Evolutionary conservation across 192 early-diverging fungal species (phyloP).

Genomic region (Phlyctochytrium bullatum): DNA sequence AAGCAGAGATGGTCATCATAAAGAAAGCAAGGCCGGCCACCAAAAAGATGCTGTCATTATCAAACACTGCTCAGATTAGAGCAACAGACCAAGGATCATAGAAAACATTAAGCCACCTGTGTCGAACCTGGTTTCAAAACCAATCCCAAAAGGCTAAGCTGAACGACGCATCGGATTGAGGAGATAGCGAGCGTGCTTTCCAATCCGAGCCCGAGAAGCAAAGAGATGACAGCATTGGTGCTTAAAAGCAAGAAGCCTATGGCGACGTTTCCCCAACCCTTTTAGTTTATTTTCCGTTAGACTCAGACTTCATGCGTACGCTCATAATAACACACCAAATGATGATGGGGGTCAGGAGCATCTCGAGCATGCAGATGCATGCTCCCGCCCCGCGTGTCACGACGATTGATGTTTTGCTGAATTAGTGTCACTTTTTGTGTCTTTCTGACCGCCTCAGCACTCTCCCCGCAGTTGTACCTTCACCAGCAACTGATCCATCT

Average conservation of each 20-base stretch:
- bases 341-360: neutral
- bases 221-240: slow-evolving; percentile 57
- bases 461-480: no score
- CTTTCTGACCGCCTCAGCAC: no score
- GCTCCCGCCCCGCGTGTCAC: neutral
- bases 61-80: slow-evolving; percentile 12
- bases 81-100: neutral
- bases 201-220: slow-evolving; percentile 65
- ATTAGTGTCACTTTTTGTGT: no score
- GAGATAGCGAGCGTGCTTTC: slow-evolving; percentile 66
- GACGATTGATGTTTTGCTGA: no score
- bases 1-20: slow-evolving; percentile 24
- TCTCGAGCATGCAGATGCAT: neutral
- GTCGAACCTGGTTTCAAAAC: slow-evolving; percentile 21
- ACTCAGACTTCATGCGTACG: neutral
- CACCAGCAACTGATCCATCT: no score
- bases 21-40: slow-evolving; percentile 9
- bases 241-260: slow-evolving; percentile 58
- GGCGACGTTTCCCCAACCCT: slow-evolving; percentile 42
- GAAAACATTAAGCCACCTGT: neutral
- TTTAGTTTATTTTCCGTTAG: no score
- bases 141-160: slow-evolving; percentile 71
- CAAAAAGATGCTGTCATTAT: slow-evolving; percentile 11
- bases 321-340: neutral
- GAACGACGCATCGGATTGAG: slow-evolving; percentile 63